Evolutionary conservation across 768 basidiomycete genomes (phyloP).

Genomic region (Tricholoma matsutake): DNA sequence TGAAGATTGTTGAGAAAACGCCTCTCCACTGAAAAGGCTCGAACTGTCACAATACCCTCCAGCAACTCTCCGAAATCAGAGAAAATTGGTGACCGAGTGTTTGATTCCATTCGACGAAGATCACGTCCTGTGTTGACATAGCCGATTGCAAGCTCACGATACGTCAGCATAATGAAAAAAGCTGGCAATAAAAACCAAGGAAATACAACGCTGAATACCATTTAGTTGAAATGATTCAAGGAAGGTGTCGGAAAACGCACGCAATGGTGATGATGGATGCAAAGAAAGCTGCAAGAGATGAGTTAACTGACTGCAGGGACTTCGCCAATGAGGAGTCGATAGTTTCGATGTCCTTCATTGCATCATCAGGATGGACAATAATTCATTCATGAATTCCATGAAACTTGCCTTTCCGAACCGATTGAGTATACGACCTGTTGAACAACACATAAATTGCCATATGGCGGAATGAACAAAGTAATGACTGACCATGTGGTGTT

Average conservation of each 20-base stretch:
- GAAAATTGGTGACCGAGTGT: conserved; percentile 79
- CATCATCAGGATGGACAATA: not conserved
- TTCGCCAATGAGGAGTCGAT: conserved; percentile 72
- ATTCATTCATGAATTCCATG: too few relatives aligned
- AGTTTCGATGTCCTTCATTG: conserved; percentile 70
- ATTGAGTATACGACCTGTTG: conserved; percentile 75
- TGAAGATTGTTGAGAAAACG: conserved; percentile 76
- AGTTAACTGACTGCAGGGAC: conserved; percentile 72
- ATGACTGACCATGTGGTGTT: conserved; percentile 69
- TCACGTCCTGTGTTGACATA: conserved; percentile 82
- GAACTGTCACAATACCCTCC: conserved; percentile 88
- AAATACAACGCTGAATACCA: conserved; percentile 53
- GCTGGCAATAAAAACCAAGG: conserved; percentile 83
- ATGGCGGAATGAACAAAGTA: too few relatives aligned
- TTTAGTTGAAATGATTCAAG: not conserved
- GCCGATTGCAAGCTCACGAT: conserved; percentile 65
- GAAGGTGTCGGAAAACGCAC: conserved; percentile 46
- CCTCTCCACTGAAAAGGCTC: conserved; percentile 82
- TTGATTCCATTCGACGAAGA: conserved; percentile 89
- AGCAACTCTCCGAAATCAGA: conserved; percentile 79
- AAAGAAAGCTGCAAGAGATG: conserved; percentile 72
- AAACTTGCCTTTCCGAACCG: conserved; percentile 64
- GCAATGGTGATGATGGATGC: conserved; percentile 70
- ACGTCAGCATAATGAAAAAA: conserved; percentile 65
- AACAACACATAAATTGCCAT: too few relatives aligned